Base-by-base conservation (phyloP, 768 basidiomycete genomes). In the Lactifluus volemus region DNA sequence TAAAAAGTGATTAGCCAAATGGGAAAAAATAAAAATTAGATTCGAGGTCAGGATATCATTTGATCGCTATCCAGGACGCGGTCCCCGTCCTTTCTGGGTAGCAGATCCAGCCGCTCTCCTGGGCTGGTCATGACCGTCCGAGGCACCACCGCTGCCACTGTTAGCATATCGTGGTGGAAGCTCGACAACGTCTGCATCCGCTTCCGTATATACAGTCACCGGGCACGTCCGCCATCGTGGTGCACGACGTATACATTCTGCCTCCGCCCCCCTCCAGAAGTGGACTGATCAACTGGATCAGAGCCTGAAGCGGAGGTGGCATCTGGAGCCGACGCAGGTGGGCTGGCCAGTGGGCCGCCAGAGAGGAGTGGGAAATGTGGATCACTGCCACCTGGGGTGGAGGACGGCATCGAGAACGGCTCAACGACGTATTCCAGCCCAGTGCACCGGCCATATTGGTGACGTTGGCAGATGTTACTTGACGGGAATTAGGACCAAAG, bases 161-260 rank as follows among this genome's bases (percentile, higher is more conserved):
- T 57, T 70, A 47, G 57, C 50, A 47, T 84, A 84, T 39, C 76
- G 72, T 5, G 83, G 83, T 7, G 83, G 84, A 10, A 85, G 73
- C 70, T 85, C 84, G 10, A 83, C 80, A 6, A 84, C 79, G 61
- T 81, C 74, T 9, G 81, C 78, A 15, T 82, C 83, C 49, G 78
- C 76, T 55, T 76, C 73, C 55, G 81, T 79, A 64, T 79, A 83
- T 19, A 83, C 80, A 3, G 82, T 81, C 44, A 85, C 80, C 0
- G 84, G 84, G 82, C 70, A 15, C 76, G 69, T 11, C 82, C 80
- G n/a, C 75, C 77, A 65, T 84, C 83, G 65, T 84, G 83, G 63
- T 84, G 84, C 36, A 85, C 77, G 44, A 84, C 81, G 63, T 84
- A 84, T 9, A 83, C 77, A 21, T 68, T 71, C 74, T 74, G 44